Conservation (phyloP, 768 basidiomycete species). For the Suillus placidus region DNA sequence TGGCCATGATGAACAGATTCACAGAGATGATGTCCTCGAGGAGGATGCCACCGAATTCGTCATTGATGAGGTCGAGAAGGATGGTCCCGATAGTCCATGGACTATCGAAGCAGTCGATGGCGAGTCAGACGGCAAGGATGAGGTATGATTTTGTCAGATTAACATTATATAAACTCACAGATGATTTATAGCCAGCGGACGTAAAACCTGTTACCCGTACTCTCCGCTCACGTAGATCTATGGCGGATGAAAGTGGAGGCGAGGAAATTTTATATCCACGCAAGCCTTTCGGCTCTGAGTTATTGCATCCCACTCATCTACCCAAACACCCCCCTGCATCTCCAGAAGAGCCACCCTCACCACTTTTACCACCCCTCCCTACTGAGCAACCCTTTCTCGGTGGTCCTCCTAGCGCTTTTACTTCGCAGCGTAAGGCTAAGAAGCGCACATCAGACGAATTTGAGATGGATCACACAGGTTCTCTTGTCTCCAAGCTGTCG, state of each 20-base stretch:
- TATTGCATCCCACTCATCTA: conserved; percentile 36
- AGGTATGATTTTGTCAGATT: conserved; percentile 46
- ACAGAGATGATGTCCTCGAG: conserved; percentile 32
- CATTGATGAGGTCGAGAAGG: conserved; percentile 46
- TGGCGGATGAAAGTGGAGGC: conserved; percentile 83
- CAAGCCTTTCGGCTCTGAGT: conserved; percentile 41
- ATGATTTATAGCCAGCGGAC: conserved; percentile 42
- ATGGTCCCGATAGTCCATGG: conserved; percentile 79
- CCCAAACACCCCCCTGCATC: conserved; percentile 34
- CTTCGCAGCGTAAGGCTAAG: conserved; percentile 57
- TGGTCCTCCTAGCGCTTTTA: conserved; percentile 66
- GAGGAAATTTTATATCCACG: conserved; percentile 90
- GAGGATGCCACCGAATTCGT: conserved; percentile 34
- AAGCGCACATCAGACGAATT: conserved; percentile 85
- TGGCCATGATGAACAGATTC: conserved; percentile 43
- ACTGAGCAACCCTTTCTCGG: conserved; percentile 34
- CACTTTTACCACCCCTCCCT: conserved; percentile 33
- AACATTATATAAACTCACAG: background rate
- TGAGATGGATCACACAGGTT: conserved; percentile 72
- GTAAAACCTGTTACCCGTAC: conserved; percentile 48
- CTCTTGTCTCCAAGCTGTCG: conserved; percentile 54
- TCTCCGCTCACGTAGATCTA: conserved; percentile 63
- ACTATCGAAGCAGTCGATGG: conserved; percentile 87
- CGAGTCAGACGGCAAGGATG: conserved; percentile 69
- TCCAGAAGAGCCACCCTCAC: conserved; percentile 28